Base-by-base conservation (phyloP, 768 basidiomycete species). In the Exidia glandulosa region DNA sequence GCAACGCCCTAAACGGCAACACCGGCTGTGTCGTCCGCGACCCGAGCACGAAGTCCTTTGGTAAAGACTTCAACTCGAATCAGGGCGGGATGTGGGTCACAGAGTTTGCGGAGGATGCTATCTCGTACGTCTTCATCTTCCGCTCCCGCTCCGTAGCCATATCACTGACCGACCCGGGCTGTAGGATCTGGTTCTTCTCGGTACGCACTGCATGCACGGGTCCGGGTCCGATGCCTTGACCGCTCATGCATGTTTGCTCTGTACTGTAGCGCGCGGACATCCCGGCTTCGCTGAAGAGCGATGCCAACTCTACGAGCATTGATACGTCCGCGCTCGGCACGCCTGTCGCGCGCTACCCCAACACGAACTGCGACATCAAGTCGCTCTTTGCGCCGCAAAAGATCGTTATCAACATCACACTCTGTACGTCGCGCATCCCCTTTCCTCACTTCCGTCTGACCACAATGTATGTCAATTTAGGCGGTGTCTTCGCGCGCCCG, bases 81-180 rank as follows among this genome's bases (percentile, higher is more conserved):
- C 81, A 82, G 9, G 90, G 90, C 30, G 90, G 90, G 14, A 79
- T 88, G 13, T 91, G 80, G 63, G 83, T 88, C 23, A 87, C 88
- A 1, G 87, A 90, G 68, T 83, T 84, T 60, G 85, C 87, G 2
- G 69, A 76, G 29, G 75, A 72, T 45, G 87, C 85, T 12, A 82
- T 90, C 27, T 84, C 80, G 84, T 86, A 66, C 63, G 82, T 73
- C n/a, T n/a, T n/a, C n/a, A n/a, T n/a, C n/a, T n/a, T n/a, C n/a
- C n/a, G n/a, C n/a, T n/a, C n/a, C n/a, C n/a, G n/a, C n/a, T n/a
- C n/a, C n/a, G n/a, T n/a, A n/a, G n/a, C n/a, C n/a, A n/a, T n/a
- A n/a, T n/a, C 41, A 12, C 41, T 45, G 16, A 45, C 41, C 16
- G 7, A 27, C 50, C 25, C n/a, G n/a, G 5, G 14, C 6, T 29